These are phyloP conservation scores for Rhypophila decipiens DNA, from an alignment of 495 filamentous ascomycete species.

Conservation along the genomic window DNA sequence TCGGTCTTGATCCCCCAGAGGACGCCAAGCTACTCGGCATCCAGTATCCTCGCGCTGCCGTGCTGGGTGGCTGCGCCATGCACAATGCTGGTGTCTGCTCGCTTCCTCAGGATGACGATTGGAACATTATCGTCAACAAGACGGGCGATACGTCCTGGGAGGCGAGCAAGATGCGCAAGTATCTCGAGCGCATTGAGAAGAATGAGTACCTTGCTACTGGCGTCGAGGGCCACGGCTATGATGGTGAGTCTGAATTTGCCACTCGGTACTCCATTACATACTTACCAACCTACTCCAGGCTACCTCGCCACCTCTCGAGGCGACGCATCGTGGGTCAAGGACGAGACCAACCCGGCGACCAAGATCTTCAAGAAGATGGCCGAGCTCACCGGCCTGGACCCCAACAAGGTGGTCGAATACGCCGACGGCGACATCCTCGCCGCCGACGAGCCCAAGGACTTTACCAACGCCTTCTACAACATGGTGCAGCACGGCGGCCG, in stretches of 20 bases:
- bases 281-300: constrained; percentile 13
- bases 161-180: constrained; percentile 40
- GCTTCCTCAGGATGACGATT: constrained; percentile 39
- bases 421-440: constrained; percentile 36
- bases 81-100: constrained; percentile 40
- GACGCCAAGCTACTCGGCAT: constrained; percentile 39
- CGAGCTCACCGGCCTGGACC: constrained; percentile 29
- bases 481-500: constrained; percentile 34
- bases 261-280: too few relatives aligned
- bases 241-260: too few relatives aligned
- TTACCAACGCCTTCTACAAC: constrained; percentile 36
- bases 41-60: constrained; percentile 42
- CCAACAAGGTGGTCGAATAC: constrained; percentile 19
- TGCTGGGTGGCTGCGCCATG: constrained; percentile 45
- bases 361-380: constrained; percentile 29
- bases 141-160: constrained; percentile 41
- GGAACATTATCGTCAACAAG: constrained; percentile 37
- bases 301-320: constrained; percentile 34
- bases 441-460: constrained; percentile 28
- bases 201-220: constrained; percentile 33
- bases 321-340: constrained; percentile 27
- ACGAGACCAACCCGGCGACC: constrained; percentile 16
- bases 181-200: constrained; percentile 37
- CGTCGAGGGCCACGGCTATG: constrained; percentile 38
- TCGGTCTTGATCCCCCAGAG: constrained; percentile 37